phyloP scores from a whole-genome alignment of 176 grass and related monocot genomes.

The Phoenix dactylifera region DNA sequence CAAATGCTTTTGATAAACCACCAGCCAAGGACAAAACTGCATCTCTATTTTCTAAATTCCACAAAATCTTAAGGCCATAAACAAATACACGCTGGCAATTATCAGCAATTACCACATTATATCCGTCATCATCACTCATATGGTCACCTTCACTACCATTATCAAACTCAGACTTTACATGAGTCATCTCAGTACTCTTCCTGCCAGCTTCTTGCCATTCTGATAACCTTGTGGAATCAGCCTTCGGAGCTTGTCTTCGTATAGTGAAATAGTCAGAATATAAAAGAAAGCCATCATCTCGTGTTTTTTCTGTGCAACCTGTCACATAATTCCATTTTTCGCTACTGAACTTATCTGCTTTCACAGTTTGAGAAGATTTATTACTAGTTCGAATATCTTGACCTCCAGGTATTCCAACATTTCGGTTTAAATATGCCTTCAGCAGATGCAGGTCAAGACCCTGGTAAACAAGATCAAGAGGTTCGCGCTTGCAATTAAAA shows the following conservation, averaged over 20 bases:
- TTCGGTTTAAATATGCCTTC: slow-evolving; percentile 56
- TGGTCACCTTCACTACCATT: slow-evolving; percentile 48
- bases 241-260: slow-evolving; percentile 88
- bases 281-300: slow-evolving; percentile 80
- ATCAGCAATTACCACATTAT: slow-evolving; percentile 85
- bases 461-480: slow-evolving; percentile 98
- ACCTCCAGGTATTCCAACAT: slow-evolving; percentile 28
- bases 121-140: slow-evolving; percentile 89
- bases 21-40: slow-evolving; percentile 63
- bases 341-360: slow-evolving; percentile 26
- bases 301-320: slow-evolving; percentile 46
- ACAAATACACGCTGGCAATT: slow-evolving; percentile 94
- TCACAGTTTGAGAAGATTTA: slow-evolving; percentile 30
- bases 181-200: slow-evolving; percentile 49
- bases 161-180: slow-evolving; percentile 52
- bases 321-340: slow-evolving; percentile 44
- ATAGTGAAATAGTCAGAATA: slow-evolving; percentile 90
- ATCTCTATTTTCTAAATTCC: slow-evolving; percentile 81
- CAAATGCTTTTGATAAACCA: slow-evolving; percentile 81
- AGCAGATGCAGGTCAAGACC: slow-evolving; percentile 74
- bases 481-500: slow-evolving; percentile 82
- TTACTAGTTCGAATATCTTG: slow-evolving; percentile 42
- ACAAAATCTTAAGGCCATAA: slow-evolving; percentile 90
- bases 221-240: slow-evolving; percentile 67
- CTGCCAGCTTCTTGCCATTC: slow-evolving; percentile 73